A percentile compares a stretch with the other conserved stretches of the same genome.
Evolutionary conservation across 305 asterid genomes (phyloP).

Genomic region (Striga hermonthica): DNA sequence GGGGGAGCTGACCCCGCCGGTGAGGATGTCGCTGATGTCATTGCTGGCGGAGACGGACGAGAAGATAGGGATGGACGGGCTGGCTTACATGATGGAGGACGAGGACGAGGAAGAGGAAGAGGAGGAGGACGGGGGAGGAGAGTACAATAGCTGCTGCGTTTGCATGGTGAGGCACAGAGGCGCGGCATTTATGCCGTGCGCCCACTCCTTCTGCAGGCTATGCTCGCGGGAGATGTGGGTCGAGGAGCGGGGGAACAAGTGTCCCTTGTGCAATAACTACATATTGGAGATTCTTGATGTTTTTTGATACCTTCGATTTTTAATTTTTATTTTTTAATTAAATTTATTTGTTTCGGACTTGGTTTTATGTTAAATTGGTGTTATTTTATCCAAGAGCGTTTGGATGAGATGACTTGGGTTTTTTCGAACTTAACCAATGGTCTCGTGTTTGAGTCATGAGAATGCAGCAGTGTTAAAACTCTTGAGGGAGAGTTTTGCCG

Average conservation of each 20-base stretch:
- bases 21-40: slow-evolving; percentile 36
- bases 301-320: slow-evolving; percentile 27
- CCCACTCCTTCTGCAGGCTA: slow-evolving; percentile 64
- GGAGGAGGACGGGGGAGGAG: slow-evolving; percentile 20
- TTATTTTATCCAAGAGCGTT: too few relatives aligned
- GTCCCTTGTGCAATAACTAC: slow-evolving; percentile 67
- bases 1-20: slow-evolving; percentile 27
- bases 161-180: slow-evolving; percentile 75
- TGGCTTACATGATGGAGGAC: slow-evolving; percentile 37
- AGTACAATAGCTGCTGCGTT: slow-evolving; percentile 47
- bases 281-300: slow-evolving; percentile 67
- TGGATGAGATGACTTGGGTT: too few relatives aligned
- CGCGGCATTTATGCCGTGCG: slow-evolving; percentile 53
- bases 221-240: slow-evolving; percentile 62
- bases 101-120: slow-evolving; percentile 36
- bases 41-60: slow-evolving; percentile 33
- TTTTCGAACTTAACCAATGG: too few relatives aligned
- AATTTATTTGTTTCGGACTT: too few relatives aligned
- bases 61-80: slow-evolving; percentile 23
- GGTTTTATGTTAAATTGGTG: too few relatives aligned
- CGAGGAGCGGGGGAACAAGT: slow-evolving; percentile 57
- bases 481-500: too few relatives aligned
- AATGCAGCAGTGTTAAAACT: too few relatives aligned
- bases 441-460: too few relatives aligned
- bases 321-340: background rate